phyloP scores from a whole-genome alignment of 2,329 filamentous ascomycete genomes.

The Fusarium pseudoanthophilum region DNA sequence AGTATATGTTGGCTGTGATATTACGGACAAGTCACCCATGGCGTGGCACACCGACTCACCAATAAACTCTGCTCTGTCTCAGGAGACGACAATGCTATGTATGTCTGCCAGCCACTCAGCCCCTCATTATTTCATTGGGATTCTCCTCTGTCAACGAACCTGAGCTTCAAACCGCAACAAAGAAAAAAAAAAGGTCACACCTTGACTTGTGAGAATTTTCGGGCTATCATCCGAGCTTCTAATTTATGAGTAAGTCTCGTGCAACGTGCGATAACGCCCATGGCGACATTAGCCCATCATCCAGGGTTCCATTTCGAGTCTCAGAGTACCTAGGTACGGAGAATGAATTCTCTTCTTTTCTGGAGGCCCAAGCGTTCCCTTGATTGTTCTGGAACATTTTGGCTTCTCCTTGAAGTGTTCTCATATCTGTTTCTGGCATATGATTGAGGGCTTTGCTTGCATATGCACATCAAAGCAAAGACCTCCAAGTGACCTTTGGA shows the following conservation, averaged over 20 bases:
- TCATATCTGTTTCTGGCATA: slow-evolving; percentile 5
- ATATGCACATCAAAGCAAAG: slow-evolving; percentile 24
- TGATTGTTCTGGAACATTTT: slow-evolving; percentile 28
- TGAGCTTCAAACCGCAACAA: background rate
- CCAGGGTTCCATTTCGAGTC: slow-evolving; percentile 10
- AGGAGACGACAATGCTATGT: slow-evolving; percentile 15
- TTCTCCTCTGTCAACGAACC: background rate
- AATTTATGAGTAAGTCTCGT: slow-evolving; percentile 6
- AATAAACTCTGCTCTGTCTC: slow-evolving; percentile 21
- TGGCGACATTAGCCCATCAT: background rate
- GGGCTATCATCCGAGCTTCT: slow-evolving; percentile 16
- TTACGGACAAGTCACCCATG: slow-evolving; percentile 19
- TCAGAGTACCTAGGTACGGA: background rate
- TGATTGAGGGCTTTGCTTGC: background rate
- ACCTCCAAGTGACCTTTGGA: background rate
- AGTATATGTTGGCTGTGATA: slow-evolving; percentile 13
- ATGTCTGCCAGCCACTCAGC: background rate
- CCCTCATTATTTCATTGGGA: background rate
- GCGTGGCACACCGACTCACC: slow-evolving; percentile 14
- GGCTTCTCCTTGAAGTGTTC: background rate
- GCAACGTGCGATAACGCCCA: background rate
- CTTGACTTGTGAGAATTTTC: background rate
- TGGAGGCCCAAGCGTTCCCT: slow-evolving; percentile 14
- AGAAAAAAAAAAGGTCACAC: background rate
- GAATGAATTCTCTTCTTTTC: background rate